A percentile compares a stretch with the other conserved stretches of the same genome.
Conservation (phyloP, 352 stramenopile species). For the Pythium volutum region DNA sequence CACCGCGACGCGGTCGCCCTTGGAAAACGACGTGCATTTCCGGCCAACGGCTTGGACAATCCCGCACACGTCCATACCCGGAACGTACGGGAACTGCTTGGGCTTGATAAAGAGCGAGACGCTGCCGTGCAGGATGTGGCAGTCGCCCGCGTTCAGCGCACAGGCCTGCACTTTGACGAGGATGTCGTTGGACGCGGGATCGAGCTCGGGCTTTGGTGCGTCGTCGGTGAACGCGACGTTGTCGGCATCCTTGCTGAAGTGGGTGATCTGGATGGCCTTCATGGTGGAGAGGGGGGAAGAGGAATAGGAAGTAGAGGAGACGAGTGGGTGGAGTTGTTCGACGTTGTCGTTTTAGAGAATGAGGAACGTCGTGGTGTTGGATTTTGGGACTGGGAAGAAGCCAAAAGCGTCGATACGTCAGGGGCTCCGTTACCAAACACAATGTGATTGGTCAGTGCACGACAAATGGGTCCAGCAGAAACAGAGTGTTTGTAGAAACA, state of each 20-base stretch:
- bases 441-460: slow-evolving; percentile 10
- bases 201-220: slow-evolving; percentile 19
- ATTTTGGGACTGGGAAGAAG: background rate
- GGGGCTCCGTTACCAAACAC: slow-evolving; percentile 20
- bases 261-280: slow-evolving; percentile 40
- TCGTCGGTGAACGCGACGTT: slow-evolving; percentile 31
- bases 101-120: slow-evolving; percentile 41
- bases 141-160: slow-evolving; percentile 37
- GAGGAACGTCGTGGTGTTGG: background rate
- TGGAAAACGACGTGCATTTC: slow-evolving; percentile 25
- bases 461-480: slow-evolving; percentile 1
- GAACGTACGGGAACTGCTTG: slow-evolving; percentile 39
- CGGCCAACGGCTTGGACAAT: slow-evolving; percentile 33
- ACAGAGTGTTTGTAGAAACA: background rate
- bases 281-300: slow-evolving; percentile 14
- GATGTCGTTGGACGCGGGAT: slow-evolving; percentile 23
- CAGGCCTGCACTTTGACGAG: slow-evolving; percentile 32
- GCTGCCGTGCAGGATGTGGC: slow-evolving; percentile 32
- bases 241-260: slow-evolving; percentile 21
- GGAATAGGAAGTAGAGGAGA: background rate
- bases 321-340: background rate
- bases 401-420: slow-evolving; percentile 15
- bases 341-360: background rate
- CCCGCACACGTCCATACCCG: slow-evolving; percentile 40
- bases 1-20: slow-evolving; percentile 36